Evolutionary conservation across 2,329 filamentous ascomycete species (phyloP), one percentile per base, ranked within the genome.

Genomic region (Tolypocladium cylindrosporum): DNA sequence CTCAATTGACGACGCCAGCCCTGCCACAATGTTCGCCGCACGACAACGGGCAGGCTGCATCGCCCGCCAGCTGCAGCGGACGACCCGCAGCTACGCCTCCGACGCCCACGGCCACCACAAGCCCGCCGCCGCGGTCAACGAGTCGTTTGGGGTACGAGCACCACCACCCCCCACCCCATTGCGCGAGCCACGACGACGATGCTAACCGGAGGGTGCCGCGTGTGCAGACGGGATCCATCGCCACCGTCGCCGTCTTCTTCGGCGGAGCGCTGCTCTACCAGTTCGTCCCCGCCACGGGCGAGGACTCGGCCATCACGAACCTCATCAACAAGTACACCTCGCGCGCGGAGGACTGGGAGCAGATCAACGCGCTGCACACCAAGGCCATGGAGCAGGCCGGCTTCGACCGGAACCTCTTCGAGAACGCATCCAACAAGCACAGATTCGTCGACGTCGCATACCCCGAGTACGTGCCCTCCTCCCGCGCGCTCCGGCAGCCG

Each of bases 321-420:
- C 75, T 78, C 72, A 71, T 84, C 61, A 63, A 69, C 64, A 75
- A 74, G 67, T 75, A 78, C 68, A 69, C 72, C 54, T 77, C 78
- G 66, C 74, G 76, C 68, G 72, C 73, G 61, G 74, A 77, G 66
- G 69, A 76, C 60, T 82, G 77, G 78, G 77, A 78, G 68, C 69
- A 74, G 62, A 78, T 78, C 69, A 84, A 83, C 68, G 68, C 75
- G 36, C 68, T 82, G 57, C 80, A 80, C 70, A 79, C 78, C 45
- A 75, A 76, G 57, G 70, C 77, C 27, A 65, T 79, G 62, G 77
- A 84, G 68, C 80, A 84, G 73, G 82, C 82, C 51, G 79, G 79
- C 50, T 79, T 75, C 67, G 81, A 85, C 72, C 79, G 77, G 66
- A 79, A 83, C 63, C 73, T 85, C 55, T 77, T 84, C 63, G 69